Evolutionary conservation across 768 basidiomycete genomes (phyloP), one percentile per base, ranked within the genome.

Genomic region (Trametes cubensis): DNA sequence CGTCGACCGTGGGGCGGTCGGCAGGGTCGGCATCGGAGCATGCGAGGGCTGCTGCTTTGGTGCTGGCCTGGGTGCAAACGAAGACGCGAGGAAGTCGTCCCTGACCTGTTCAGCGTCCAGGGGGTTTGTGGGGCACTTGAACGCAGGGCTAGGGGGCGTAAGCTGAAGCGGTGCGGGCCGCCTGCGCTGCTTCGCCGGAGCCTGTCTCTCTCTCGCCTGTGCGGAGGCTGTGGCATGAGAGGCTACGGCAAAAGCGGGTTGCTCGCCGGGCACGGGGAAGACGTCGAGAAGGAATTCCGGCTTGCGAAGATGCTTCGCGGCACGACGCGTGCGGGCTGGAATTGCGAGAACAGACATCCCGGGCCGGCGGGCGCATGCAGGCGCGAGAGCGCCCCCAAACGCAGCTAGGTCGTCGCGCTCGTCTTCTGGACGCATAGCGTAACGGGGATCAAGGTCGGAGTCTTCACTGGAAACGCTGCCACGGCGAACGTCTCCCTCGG

Each of bases 401-500:
- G 67, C 65, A 13, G 73, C 74, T 18, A 77, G 71, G 54, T 76
- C 75, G 54, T 80, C 78, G 25, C 59, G 60, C 3, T 74, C 65
- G 25, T 76, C 74, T 6, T 75, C 66, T 7, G 76, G 71, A 44
- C 79, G 77, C 63, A 86, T 75, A 34, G 83, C 71, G 64, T 80
- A 80, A 17, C 74, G 75, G 5, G 81, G 79, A 55, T 85, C 81
- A 45, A 86, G 73, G 52, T 83, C 83, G 2, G 85, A 87, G 68
- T 82, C 79, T 44, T 79, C 76, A 10, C 82, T 81, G 0, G 84
- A 85, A 4, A 80, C 66, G 56, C 80, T 81, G 6, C 73, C 80
- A 11, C 80, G 78, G 49, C 80, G 77, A 52, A 76, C 72, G 6
- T 77, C 77, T 23, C 46, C 48, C 28, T 48, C 55, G 18, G 30